Evolutionary conservation across 139 green algal species (phyloP).

Genomic region (Desmodesmus armatus): DNA sequence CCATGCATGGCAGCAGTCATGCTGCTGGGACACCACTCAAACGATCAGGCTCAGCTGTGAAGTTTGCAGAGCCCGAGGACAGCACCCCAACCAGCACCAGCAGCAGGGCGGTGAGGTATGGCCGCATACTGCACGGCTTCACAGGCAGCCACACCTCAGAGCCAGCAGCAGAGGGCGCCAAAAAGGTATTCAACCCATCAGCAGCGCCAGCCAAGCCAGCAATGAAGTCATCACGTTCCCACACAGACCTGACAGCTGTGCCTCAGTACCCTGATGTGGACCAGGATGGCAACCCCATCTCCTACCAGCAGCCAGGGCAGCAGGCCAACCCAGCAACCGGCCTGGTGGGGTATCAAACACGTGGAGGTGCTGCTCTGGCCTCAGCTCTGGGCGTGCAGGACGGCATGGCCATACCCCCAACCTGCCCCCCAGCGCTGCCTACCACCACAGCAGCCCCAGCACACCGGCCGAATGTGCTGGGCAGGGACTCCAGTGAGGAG

Average conservation of each 20-base stretch:
- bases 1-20: no score
- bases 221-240: constrained; percentile 19
- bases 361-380: constrained; percentile 18
- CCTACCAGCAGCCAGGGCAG: neutral
- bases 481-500: no score
- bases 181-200: constrained; percentile 1
- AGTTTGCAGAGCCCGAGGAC: no score
- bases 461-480: no score
- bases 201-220: constrained; percentile 23
- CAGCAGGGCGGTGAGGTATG: neutral
- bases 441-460: no score
- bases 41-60: no score
- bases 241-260: neutral
- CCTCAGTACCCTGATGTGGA: neutral
- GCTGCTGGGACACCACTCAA: no score
- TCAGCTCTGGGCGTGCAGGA: constrained; percentile 6
- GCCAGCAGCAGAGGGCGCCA: neutral
- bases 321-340: neutral
- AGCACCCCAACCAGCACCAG: constrained; percentile 7
- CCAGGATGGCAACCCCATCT: no score
- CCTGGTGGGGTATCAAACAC: neutral
- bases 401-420: constrained; percentile 9
- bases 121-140: neutral
- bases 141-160: constrained; percentile 8
- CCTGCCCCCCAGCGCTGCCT: constrained; percentile 5